These are phyloP conservation scores for Teratosphaeria viscida DNA, from an alignment of 2,329 filamentous ascomycete genomes.

Conservation along the genomic window DNA sequence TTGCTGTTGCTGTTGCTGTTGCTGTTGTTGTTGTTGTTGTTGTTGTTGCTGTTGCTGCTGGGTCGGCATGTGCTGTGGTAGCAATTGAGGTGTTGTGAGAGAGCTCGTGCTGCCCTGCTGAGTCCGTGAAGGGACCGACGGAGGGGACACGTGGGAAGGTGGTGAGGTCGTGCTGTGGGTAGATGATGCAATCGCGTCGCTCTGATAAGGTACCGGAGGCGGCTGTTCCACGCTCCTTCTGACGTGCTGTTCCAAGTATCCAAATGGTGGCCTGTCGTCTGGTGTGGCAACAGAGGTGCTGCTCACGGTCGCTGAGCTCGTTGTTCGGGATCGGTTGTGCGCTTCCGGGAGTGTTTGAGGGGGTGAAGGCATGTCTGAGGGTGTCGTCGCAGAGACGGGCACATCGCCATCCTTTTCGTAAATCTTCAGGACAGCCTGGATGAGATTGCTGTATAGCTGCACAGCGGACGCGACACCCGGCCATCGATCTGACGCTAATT, in stretches of 20 bases:
- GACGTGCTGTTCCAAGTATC: conserved; percentile 21
- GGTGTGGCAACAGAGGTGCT: conserved; percentile 25
- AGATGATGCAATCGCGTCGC: conserved; percentile 2
- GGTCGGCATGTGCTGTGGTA: background rate
- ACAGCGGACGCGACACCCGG: conserved; percentile 78
- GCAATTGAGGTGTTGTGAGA: conserved; percentile 7
- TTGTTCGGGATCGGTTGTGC: conserved; percentile 33
- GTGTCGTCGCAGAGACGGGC: conserved; percentile 37
- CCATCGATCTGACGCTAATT: conserved; percentile 77
- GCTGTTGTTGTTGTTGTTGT: background rate
- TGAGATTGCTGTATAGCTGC: conserved; percentile 76
- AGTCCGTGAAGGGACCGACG: background rate
- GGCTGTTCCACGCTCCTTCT: conserved; percentile 22
- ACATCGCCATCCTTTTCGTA: conserved; percentile 56
- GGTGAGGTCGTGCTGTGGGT: background rate
- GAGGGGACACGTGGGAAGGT: background rate
- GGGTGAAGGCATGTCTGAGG: conserved; percentile 33
- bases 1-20: background rate
- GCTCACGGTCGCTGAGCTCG: conserved; percentile 32
- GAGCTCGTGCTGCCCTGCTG: conserved; percentile 1
- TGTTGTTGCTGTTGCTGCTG: conserved; percentile 1
- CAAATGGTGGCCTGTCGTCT: conserved; percentile 17
- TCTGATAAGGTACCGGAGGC: conserved; percentile 22
- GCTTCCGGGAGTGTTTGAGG: conserved; percentile 32
- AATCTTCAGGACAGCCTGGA: conserved; percentile 75